Conservation (phyloP, 108 stramenopile species). For the Phaeodactylum tricornutum region DNA sequence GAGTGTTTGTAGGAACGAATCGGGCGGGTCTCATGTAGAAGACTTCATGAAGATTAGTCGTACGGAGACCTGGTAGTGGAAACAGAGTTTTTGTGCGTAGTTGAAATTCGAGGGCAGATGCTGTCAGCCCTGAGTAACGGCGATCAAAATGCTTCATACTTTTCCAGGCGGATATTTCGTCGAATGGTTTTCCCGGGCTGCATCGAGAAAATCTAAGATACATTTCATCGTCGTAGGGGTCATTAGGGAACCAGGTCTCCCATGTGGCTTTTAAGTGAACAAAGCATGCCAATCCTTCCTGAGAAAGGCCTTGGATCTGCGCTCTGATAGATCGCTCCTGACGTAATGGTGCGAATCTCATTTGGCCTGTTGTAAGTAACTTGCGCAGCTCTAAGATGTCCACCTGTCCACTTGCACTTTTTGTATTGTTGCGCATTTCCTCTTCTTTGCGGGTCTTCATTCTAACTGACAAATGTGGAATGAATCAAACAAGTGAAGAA, state of each 20-base stretch:
- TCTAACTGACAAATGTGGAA: no score
- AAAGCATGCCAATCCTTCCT: constrained; percentile 20
- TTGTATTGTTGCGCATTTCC: no score
- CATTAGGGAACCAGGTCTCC: constrained; percentile 10
- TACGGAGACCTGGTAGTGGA: constrained; percentile 33
- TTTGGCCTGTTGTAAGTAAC: no score
- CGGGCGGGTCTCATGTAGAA: constrained; percentile 41
- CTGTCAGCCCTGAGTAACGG: constrained; percentile 19
- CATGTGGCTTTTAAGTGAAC: constrained; percentile 15
- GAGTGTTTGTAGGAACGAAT: constrained; percentile 26
- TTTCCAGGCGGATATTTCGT: constrained; percentile 19
- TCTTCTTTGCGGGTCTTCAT: no score
- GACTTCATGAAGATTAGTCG: constrained; percentile 23
- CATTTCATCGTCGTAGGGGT: constrained; percentile 20
- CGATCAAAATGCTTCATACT: constrained; percentile 33
- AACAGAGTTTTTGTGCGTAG: constrained; percentile 22
- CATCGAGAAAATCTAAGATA: constrained; percentile 37
- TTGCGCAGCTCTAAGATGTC: no score
- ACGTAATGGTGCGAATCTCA: background rate
- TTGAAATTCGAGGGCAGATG: constrained; percentile 14
- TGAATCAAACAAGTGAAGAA: no score
- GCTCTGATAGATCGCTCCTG: constrained; percentile 22
- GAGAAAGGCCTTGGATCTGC: constrained; percentile 17
- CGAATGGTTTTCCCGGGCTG: constrained; percentile 24
- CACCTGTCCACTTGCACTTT: no score